Percentiles rank a stretch among this genome's conserved stretches.
Evolutionary conservation across 495 filamentous ascomycete species (phyloP).

Genomic region (Trichoderma reesei): DNA sequence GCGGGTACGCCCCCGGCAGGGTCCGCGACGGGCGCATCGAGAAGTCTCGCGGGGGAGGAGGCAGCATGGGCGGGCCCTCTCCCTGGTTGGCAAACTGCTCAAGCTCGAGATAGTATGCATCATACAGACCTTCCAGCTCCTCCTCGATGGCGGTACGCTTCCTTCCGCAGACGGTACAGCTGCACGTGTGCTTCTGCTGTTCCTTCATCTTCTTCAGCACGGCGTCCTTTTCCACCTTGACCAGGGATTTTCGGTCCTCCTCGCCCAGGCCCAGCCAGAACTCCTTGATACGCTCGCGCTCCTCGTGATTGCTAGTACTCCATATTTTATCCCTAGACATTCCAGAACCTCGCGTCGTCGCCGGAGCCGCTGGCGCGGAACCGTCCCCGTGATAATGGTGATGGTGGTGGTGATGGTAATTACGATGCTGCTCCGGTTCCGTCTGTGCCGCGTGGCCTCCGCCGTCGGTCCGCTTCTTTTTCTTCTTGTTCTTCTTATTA

Average conservation of each 20-base stretch:
- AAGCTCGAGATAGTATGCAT: conserved; percentile 97
- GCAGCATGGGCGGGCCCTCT: conserved; percentile 51
- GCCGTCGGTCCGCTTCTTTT: conserved; percentile 47
- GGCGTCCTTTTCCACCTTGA: conserved; percentile 98
- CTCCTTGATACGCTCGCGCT: conserved; percentile 92
- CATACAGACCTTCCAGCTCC: conserved; percentile 96
- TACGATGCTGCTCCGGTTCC: conserved; percentile 17
- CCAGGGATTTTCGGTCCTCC: conserved; percentile 81
- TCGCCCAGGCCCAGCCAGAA: conserved; percentile 98
- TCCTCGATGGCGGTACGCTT: conserved; percentile 98
- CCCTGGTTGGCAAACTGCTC: conserved; percentile 86
- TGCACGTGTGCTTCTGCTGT: conserved; percentile 98
- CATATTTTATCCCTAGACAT: conserved; percentile 79
- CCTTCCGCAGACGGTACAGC: conserved; percentile 91
- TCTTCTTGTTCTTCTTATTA: conserved; percentile 51
- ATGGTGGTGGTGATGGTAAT: conserved; percentile 17
- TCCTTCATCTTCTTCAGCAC: conserved; percentile 99
- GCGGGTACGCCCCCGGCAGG: conserved; percentile 35
- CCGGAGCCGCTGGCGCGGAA: conserved; percentile 19
- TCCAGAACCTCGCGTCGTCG: conserved; percentile 29
- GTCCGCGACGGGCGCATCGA: conserved; percentile 33
- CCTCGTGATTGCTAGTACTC: conserved; percentile 89
- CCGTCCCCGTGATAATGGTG: conserved; percentile 14
- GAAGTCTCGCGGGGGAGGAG: conserved; percentile 48
- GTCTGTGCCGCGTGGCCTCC: conserved; percentile 15